Evolutionary conservation across 106 monocot species (phyloP).

Genomic region (Triglochin maritima): DNA sequence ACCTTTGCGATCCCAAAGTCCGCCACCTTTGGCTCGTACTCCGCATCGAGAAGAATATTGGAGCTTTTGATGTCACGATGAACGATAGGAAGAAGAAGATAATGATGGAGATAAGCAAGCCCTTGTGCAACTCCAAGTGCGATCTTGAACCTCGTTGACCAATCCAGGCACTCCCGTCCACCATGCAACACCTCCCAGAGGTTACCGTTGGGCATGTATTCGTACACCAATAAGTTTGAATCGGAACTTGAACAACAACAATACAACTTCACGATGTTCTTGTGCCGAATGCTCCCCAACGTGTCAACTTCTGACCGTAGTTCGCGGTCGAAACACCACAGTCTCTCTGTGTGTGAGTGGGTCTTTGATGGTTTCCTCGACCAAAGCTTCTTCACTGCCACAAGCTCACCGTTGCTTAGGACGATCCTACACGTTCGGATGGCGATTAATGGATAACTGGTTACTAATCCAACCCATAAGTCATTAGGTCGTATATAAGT

Average conservation of each 20-base stretch:
- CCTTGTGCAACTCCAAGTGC: conserved; percentile 76
- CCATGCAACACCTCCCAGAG: conserved; percentile 90
- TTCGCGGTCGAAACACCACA: conserved; percentile 40
- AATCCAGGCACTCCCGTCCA: conserved; percentile 45
- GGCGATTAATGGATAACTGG: too few species aligned
- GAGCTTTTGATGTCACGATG: conserved; percentile 92
- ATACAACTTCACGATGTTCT: conserved; percentile 96
- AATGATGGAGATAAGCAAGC: conserved; percentile 86
- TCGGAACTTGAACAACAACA: conserved; percentile 80
- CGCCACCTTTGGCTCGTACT: conserved; percentile 87
- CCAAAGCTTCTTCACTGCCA: conserved; percentile 90
- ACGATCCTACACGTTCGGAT: conserved; percentile 49
- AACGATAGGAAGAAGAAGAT: conserved; percentile 69
- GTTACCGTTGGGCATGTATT: conserved; percentile 96
- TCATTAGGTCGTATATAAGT: too few species aligned
- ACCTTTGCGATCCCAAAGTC: conserved; percentile 95
- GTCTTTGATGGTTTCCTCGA: conserved; percentile 24
- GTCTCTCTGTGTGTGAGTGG: conserved; percentile 1
- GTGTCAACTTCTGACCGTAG: conserved; percentile 78
- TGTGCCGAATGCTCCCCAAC: conserved; percentile 89
- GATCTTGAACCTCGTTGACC: conserved; percentile 69
- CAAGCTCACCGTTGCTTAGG: conserved; percentile 61
- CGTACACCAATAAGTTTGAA: conserved; percentile 79
- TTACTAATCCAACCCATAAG: too few species aligned
- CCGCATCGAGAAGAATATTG: conserved; percentile 78